A percentile compares a stretch with the other conserved stretches of the same genome.
Conservation (phyloP, 169 alveolate species). For the Eimeria necatrix region DNA sequence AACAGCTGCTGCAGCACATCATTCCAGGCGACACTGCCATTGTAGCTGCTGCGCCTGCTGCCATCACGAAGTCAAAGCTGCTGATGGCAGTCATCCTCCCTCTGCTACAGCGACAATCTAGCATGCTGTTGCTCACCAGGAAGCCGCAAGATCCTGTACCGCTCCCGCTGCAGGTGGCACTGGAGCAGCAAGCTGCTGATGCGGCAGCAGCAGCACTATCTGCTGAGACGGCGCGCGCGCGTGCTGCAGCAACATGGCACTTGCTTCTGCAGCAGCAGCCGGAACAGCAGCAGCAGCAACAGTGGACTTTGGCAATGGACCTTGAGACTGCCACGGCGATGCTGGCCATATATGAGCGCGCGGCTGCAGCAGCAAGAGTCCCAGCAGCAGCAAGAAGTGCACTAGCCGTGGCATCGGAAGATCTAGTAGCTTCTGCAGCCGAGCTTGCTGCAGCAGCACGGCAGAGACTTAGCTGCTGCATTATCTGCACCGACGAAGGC, state of each 20-base stretch:
- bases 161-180: constrained; percentile 67
- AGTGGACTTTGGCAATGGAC: constrained; percentile 23
- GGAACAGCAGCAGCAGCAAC: constrained; percentile 50
- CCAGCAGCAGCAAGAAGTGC: constrained; percentile 19
- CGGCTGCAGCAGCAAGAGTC: constrained; percentile 45
- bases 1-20: constrained; percentile 27
- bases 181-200: constrained; percentile 68
- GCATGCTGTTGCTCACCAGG: constrained; percentile 40
- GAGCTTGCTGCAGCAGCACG: constrained; percentile 73
- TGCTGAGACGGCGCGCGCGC: constrained; percentile 27
- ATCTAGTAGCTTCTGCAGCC: constrained; percentile 39
- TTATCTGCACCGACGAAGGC: constrained; percentile 53
- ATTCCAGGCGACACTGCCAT: constrained; percentile 14
- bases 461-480: constrained; percentile 28
- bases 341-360: constrained; percentile 53
- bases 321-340: constrained; percentile 67
- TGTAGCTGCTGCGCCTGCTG: constrained; percentile 69
- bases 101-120: constrained; percentile 60
- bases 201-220: constrained; percentile 52
- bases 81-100: constrained; percentile 51
- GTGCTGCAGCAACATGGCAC: constrained; percentile 64
- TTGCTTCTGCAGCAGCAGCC: constrained; percentile 47
- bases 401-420: neutral
- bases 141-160: constrained; percentile 15
- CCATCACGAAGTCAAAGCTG: constrained; percentile 44